Percentiles rank a stretch among this genome's conserved stretches.
These are phyloP conservation scores for Phytophthora hibernalis DNA, from an alignment of 352 stramenopile genomes.

Conservation along the genomic window DNA sequence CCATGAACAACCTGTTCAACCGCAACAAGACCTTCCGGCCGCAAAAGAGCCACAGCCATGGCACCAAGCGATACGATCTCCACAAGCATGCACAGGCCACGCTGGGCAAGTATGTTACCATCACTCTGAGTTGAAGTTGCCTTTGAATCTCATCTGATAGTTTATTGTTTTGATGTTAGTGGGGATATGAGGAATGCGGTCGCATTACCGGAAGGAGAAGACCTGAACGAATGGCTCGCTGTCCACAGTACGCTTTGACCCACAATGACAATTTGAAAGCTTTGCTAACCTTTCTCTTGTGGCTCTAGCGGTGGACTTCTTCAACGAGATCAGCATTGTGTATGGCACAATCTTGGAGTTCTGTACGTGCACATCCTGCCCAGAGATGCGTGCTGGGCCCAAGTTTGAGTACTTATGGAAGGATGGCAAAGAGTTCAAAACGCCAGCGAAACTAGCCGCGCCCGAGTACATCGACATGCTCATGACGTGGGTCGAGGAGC, in stretches of 20 bases:
- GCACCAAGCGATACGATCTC: conserved; percentile 86
- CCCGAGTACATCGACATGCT: conserved; percentile 94
- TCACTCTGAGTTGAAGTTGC: conserved; percentile 30
- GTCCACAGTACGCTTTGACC: conserved; percentile 78
- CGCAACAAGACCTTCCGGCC: conserved; percentile 89
- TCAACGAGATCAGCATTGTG: conserved; percentile 94
- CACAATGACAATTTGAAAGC: not conserved
- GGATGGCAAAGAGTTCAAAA: conserved; percentile 78
- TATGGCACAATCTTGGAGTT: conserved; percentile 92
- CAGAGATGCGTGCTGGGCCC: conserved; percentile 77
- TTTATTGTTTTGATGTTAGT: conserved; percentile 30
- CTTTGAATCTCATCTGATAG: conserved; percentile 4
- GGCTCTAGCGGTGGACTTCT: conserved; percentile 91
- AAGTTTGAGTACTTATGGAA: conserved; percentile 94
- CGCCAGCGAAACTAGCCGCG: conserved; percentile 68
- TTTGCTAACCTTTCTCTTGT: conserved; percentile 1
- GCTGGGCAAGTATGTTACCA: conserved; percentile 71
- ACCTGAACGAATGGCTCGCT: conserved; percentile 93
- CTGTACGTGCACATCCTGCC: conserved; percentile 69
- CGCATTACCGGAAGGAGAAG: conserved; percentile 76
- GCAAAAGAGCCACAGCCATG: conserved; percentile 83
- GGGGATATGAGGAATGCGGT: conserved; percentile 73
- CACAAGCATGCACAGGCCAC: conserved; percentile 86
- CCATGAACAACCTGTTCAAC: conserved; percentile 77
- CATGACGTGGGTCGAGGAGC: conserved; percentile 92